Evolutionary conservation across 169 alveolate species (phyloP).

Genomic region (Plasmodium fragile): DNA sequence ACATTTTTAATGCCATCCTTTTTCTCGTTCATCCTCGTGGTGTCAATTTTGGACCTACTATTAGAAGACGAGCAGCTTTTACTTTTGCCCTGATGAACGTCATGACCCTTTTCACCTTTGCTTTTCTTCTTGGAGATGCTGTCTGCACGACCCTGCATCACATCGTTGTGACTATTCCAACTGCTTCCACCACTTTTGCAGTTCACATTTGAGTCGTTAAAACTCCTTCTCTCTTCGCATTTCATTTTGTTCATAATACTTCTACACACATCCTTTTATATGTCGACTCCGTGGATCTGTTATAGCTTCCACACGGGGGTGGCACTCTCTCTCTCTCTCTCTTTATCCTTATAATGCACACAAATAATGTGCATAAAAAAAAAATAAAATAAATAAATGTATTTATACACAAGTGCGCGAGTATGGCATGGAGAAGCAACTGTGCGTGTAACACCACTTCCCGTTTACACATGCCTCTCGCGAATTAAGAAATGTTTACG

Average conservation of each 20-base stretch:
- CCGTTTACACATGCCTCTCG: neutral
- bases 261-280: neutral
- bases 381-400: too few relatives aligned
- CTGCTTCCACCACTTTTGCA: slow-evolving; percentile 13
- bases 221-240: slow-evolving; percentile 3
- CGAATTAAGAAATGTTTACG: neutral
- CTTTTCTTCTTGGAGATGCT: neutral
- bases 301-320: neutral
- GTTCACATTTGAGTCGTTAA: slow-evolving; percentile 14
- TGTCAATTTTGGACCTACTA: neutral
- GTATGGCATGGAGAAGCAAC: neutral
- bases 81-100: neutral
- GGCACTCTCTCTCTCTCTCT: too few relatives aligned
- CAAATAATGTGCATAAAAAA: neutral
- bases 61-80: neutral
- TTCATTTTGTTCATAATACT: slow-evolving; percentile 23
- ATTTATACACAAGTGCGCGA: neutral
- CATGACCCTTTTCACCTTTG: neutral
- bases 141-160: neutral
- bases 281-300: neutral
- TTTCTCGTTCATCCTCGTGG: neutral
- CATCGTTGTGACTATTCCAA: neutral
- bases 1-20: neutral
- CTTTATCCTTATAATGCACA: slow-evolving; percentile 22
- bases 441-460: neutral